Conservation (phyloP, 1,284 basidiomycete genomes). For the Microbotryomycetes sp. region DNA sequence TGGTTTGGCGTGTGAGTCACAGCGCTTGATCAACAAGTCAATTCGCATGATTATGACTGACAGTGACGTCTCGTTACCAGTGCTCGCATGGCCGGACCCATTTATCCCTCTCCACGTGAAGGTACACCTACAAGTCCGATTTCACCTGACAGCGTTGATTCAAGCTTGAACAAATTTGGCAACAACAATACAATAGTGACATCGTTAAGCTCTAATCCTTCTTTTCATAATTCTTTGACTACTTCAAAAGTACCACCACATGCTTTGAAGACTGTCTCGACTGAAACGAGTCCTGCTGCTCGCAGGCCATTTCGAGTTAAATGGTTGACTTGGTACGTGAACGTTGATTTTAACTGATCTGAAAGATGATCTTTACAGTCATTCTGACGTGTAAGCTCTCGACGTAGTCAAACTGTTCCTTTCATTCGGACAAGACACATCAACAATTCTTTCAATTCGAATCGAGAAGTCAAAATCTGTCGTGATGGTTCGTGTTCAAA, state of each 20-base stretch:
- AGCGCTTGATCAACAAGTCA: no score
- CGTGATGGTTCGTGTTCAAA: background rate
- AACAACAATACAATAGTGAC: background rate
- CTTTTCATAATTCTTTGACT: background rate
- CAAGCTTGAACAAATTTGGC: background rate
- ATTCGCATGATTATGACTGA: no score
- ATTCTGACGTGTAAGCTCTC: no score
- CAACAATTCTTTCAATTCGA: background rate
- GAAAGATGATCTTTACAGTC: no score
- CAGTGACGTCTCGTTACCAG: background rate
- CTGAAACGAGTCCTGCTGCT: background rate
- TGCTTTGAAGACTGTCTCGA: no score
- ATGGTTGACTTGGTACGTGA: background rate
- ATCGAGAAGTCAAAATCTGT: background rate
- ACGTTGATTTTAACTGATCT: no score
- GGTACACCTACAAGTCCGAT: background rate
- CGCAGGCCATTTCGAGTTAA: background rate
- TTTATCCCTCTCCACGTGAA: background rate
- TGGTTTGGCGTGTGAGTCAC: slow-evolving; percentile 14
- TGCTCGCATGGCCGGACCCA: background rate
- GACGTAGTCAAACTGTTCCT: background rate
- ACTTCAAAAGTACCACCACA: no score
- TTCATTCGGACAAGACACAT: background rate
- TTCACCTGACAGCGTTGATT: no score
- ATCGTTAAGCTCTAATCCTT: background rate